Evolutionary conservation across 2,329 filamentous ascomycete genomes (phyloP), one percentile per base, ranked within the genome.

Genomic region (Leptodontidium sp.): DNA sequence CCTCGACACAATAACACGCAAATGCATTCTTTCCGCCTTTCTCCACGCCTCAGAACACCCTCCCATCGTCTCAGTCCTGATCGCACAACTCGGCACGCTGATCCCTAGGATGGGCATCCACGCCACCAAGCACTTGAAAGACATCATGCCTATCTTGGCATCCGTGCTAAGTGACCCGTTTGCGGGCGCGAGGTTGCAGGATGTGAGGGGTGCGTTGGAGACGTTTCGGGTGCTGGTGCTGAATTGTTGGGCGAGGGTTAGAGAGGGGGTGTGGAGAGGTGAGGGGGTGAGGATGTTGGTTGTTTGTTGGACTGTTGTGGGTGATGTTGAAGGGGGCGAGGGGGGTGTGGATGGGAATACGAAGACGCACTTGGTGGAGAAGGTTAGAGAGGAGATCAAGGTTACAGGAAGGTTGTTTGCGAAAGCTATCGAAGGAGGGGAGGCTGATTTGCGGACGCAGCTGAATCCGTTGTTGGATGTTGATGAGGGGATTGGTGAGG

Each of bases 141-240:
- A 89, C 57, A 79, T 95, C 8, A 77, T 97, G 0, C 88, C 91
- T 0, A 83, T 94, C 71, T 79, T 93, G 11, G 87, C 88, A 2
- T 81, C 83, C 49, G 86, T 91, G 11, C 81, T 97, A 64, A 84
- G 87, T 2, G 89, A 94, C 75, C 89, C 92, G 0, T 93, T 96
- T 76, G 66, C 45, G 0, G 58, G 45, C 0, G 53, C 59, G 21
- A 64, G 59, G 11, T n/a, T 47, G 14, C 21, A 45, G 9, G 38
- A 58, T 15, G 84, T 93, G 4, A 81, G 97, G 5, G 74, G 77
- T 4, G 53, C 88, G 0, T 78, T 85, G 2, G 77, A 82, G 21
- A 84, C 88, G 0, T 74, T 93, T 26, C 84, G 88, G 64, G 80
- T 82, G 0, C 80, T 91, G 15, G 80, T 97, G 12, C 73, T 84